Percentiles rank a stretch among this genome's conserved stretches.
These are phyloP conservation scores for Capronia epimyces DNA, from an alignment of 2,329 filamentous ascomycete genomes.

Conservation along the genomic window DNA sequence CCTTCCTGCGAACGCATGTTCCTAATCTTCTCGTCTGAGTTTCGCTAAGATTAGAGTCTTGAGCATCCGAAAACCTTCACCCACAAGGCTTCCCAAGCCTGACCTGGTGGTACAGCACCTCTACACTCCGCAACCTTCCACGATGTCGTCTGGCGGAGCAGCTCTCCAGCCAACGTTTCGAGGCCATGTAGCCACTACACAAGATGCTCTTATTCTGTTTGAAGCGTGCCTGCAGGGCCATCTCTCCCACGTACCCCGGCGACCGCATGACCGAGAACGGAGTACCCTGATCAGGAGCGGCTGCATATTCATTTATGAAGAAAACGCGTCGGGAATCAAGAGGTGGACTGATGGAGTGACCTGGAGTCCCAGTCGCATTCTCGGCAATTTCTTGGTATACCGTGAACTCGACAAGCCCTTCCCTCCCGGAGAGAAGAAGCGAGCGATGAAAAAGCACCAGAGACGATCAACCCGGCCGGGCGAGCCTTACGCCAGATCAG, in stretches of 20 bases:
- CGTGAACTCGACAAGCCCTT: slow-evolving; percentile 74
- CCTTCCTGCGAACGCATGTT: slow-evolving; percentile 1
- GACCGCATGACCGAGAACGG: slow-evolving; percentile 81
- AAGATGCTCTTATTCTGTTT: slow-evolving; percentile 73
- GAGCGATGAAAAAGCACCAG: slow-evolving; percentile 66
- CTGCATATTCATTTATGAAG: slow-evolving; percentile 85
- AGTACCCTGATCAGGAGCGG: slow-evolving; percentile 72
- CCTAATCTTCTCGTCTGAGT: slow-evolving; percentile 12
- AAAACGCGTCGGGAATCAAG: slow-evolving; percentile 85
- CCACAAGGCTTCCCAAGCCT: slow-evolving; percentile 1
- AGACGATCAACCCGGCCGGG: slow-evolving; percentile 48
- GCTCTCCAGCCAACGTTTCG: slow-evolving; percentile 59
- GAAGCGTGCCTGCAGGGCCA: slow-evolving; percentile 69
- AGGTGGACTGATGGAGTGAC: slow-evolving; percentile 88
- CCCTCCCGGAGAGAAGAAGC: slow-evolving; percentile 77
- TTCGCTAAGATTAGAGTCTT: slow-evolving; percentile 22
- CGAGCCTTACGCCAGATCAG: slow-evolving; percentile 46
- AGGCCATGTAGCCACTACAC: slow-evolving; percentile 63
- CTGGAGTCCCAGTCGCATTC: slow-evolving; percentile 83
- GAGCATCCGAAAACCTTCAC: slow-evolving; percentile 12
- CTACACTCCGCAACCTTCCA: slow-evolving; percentile 2
- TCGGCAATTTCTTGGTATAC: slow-evolving; percentile 81
- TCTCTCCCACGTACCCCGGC: slow-evolving; percentile 69
- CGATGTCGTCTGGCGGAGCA: slow-evolving; percentile 34
- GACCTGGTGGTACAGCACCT: background rate